phyloP scores from a whole-genome alignment of 2,329 filamentous ascomycete genomes.

The Xylaria digitata region DNA sequence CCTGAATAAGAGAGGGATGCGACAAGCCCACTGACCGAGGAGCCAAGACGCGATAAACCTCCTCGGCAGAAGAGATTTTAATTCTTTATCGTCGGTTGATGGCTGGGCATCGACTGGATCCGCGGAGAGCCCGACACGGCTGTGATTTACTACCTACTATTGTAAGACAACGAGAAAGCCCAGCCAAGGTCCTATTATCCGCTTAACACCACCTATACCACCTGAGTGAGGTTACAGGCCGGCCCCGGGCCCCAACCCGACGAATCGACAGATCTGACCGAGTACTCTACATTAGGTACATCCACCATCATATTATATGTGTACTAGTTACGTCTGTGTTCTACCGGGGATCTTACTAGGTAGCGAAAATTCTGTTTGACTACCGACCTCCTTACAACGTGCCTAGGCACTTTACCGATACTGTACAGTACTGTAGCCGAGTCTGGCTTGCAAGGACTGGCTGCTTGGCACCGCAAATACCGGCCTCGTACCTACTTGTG shows the following conservation, averaged over 20 bases:
- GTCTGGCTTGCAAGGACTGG: not conserved
- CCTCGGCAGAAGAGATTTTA: not conserved
- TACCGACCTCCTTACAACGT: slow-evolving; percentile 13
- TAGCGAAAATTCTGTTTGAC: slow-evolving; percentile 14
- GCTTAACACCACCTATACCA: slow-evolving; percentile 5
- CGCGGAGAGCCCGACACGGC: slow-evolving; percentile 3
- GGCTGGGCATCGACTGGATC: not conserved
- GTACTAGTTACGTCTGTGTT: not conserved
- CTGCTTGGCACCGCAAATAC: not conserved
- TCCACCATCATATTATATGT: not conserved
- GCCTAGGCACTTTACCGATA: not conserved
- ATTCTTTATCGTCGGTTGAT: not conserved
- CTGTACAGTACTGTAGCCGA: slow-evolving; percentile 4
- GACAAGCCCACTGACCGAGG: too few species aligned
- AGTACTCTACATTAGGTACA: too few species aligned
- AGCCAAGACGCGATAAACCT: not conserved
- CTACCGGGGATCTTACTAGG: not conserved
- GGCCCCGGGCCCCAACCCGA: too few species aligned
- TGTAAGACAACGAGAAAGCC: not conserved
- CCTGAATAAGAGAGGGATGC: not conserved
- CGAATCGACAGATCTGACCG: too few species aligned
- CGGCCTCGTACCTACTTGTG: not conserved
- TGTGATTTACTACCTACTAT: not conserved
- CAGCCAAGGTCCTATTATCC: not conserved
- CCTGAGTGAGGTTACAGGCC: not conserved